Conservation (phyloP, 345 rosid genomes). For the Cardamine resedifolia region DNA sequence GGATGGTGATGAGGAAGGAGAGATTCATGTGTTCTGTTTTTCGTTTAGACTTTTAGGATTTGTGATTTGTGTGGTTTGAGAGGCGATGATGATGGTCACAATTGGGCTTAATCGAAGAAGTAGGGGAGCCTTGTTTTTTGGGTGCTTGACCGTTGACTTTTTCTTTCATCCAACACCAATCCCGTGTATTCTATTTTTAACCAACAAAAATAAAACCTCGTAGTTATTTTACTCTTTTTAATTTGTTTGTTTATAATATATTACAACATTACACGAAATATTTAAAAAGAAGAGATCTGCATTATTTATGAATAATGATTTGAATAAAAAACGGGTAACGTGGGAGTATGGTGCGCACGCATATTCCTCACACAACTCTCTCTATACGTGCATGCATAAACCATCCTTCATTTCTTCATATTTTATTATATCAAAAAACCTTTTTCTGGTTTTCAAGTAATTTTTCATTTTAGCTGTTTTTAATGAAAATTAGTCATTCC, state of each 20-base stretch:
- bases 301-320: conserved; percentile 17
- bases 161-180: conserved; percentile 23
- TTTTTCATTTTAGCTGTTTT: background rate
- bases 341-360: conserved; percentile 38
- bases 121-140: conserved; percentile 38
- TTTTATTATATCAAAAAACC: background rate
- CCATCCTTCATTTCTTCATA: conserved; percentile 15
- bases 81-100: conserved; percentile 24
- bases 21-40: conserved; percentile 38
- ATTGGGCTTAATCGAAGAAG: conserved; percentile 33
- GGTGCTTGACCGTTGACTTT: conserved; percentile 30
- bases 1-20: conserved; percentile 31
- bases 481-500: background rate
- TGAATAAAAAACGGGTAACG: conserved; percentile 24
- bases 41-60: conserved; percentile 27
- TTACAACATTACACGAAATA: background rate
- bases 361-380: conserved; percentile 14
- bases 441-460: no score
- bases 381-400: conserved; percentile 40
- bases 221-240: background rate
- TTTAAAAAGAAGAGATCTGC: background rate
- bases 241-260: background rate
- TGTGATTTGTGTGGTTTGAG: conserved; percentile 36
- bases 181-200: conserved; percentile 30
- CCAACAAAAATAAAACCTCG: conserved; percentile 3